Conservation (phyloP, 345 rosid species). For the Euphorbia pulcherrima region DNA sequence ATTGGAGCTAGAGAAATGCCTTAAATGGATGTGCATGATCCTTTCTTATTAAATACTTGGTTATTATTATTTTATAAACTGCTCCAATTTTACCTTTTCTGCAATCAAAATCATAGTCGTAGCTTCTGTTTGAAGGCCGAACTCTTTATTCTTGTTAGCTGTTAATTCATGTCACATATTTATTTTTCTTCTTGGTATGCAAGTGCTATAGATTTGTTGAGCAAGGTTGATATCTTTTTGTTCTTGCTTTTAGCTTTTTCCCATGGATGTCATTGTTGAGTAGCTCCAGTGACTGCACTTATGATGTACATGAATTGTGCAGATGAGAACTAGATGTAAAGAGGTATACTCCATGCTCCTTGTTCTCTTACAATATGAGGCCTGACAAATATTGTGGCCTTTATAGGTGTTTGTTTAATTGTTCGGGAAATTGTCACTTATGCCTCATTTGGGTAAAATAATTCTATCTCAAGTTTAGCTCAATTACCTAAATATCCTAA, state of each 20-base stretch:
- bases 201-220: neutral
- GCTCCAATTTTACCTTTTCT: neutral
- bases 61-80: too few relatives aligned
- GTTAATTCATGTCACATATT: neutral
- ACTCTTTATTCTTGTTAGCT: too few relatives aligned
- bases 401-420: neutral
- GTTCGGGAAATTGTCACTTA: too few relatives aligned
- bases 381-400: neutral
- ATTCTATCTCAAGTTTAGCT: too few relatives aligned
- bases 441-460: too few relatives aligned
- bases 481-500: too few relatives aligned
- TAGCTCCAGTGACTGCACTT: constrained; percentile 37
- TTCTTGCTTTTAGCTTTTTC: constrained; percentile 1
- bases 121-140: neutral
- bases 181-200: neutral
- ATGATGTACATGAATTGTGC: constrained; percentile 48
- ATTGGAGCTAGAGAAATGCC: neutral
- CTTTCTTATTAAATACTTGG: neutral
- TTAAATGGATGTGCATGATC: neutral
- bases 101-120: neutral
- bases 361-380: neutral
- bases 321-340: constrained; percentile 48
- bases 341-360: constrained; percentile 38
- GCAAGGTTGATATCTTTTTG: neutral
- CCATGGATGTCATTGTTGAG: constrained; percentile 38